Evolutionary conservation across 192 early-diverging fungal species (phyloP), one percentile per base, ranked within the genome.

Genomic region (Phlyctochytrium planicorne): DNA sequence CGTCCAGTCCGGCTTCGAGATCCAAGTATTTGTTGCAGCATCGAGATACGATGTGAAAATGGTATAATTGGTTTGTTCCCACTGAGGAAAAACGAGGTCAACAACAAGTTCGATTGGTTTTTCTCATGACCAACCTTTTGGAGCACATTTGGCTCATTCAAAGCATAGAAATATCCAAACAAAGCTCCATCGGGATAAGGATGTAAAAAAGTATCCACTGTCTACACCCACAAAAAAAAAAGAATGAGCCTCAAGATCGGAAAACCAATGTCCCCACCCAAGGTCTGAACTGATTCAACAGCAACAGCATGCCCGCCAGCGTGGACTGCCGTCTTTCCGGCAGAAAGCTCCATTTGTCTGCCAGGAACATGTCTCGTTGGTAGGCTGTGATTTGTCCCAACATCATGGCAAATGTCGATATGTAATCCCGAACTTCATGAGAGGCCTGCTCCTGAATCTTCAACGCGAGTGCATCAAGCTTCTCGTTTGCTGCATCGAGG

Each of bases 141-240:
- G 6, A 47, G 40, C 10, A 47, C 40, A 20, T 6, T 47, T 14
- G 40, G 20, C 6, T 47, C 20, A 10, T 57, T 29, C 6, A 24
- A 6, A 14, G 55, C 14, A 57, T 57, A 57, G 27, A 25, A 57
- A 14, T 6, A 57, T 12, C 55, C 55, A 27, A 57, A 57, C 20
- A 57, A 29, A 25, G 55, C 12, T 12, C 55, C 55, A 10, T 57
- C 55, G 16, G 55, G 55, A 25, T 57, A 57, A 10, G 25, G 10
- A 25, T 57, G 55, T 6, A 57, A 29, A 29, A 57, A 57, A 6
- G 27, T 57, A 29, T 57, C 55, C 6, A 57, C 55, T 20, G 55
- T 57, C 40, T 47, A 20, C 6, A n/a, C n/a, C n/a, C n/a, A n/a
- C n/a, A n/a, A n/a, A n/a, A n/a, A n/a, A n/a, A n/a, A n/a, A n/a